Evolutionary conservation across 1,139 yeast species (phyloP).

Genomic region (Keqinozyma sinolaborantium): DNA sequence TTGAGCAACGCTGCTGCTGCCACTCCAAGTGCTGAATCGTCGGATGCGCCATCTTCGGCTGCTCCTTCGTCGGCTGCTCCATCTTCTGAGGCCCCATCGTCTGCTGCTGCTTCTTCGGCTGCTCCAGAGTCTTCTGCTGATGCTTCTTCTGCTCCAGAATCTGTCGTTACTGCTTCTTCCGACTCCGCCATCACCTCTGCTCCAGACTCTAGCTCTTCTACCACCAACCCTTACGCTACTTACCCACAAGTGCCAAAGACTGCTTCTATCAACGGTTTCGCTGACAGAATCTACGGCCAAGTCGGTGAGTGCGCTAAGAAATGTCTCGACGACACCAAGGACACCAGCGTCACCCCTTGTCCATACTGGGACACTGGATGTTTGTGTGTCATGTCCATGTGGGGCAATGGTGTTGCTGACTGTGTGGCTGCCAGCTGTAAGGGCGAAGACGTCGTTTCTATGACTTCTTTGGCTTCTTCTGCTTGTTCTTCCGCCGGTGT

Average conservation of each 20-base stretch:
- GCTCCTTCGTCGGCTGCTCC: neutral
- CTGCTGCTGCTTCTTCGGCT: constrained; percentile 2
- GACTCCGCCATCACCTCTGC: constrained; percentile 4
- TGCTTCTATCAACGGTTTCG: constrained; percentile 36
- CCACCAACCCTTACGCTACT: constrained; percentile 14
- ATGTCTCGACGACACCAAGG: constrained; percentile 18
- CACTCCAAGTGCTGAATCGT: constrained; percentile 1
- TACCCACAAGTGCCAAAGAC: constrained; percentile 35
- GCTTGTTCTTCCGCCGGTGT: constrained; percentile 26
- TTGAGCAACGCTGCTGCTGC: constrained; percentile 20
- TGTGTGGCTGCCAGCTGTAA: constrained; percentile 27
- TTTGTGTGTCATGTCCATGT: constrained; percentile 31
- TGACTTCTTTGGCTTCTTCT: constrained; percentile 22
- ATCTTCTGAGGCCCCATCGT: neutral
- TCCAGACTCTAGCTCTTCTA: constrained; percentile 4
- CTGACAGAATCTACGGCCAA: constrained; percentile 27
- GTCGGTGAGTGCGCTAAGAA: constrained; percentile 23
- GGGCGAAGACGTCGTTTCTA: constrained; percentile 19
- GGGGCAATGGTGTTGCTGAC: constrained; percentile 21
- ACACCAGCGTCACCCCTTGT: constrained; percentile 30
- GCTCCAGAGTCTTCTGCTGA: neutral
- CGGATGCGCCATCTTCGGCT: neutral
- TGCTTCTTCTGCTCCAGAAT: constrained; percentile 11
- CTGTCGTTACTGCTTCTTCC: constrained; percentile 16
- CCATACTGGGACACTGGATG: constrained; percentile 42